Base-by-base conservation (phyloP, 75 land plant genomes). In the Pseudotsuga menziesii region DNA sequence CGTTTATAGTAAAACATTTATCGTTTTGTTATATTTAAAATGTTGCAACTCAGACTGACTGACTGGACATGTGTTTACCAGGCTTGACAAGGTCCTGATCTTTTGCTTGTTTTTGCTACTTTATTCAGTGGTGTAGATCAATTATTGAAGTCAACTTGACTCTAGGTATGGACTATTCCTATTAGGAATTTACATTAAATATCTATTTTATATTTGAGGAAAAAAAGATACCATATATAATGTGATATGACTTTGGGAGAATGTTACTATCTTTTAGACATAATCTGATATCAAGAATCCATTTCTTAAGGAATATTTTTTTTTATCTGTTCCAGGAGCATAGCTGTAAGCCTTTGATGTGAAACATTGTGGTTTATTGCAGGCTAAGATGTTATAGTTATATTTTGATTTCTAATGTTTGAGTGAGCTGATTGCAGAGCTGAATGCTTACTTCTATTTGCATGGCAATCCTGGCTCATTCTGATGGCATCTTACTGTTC, bases 111-210 rank as follows among this genome's bases (percentile, higher is more conserved):
- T 69, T 69, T 3, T 69, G 36, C 44, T 36, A 69, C 39, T 39
- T 69, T 69, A 69, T 69, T 69, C 72, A 16, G 3, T 69, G 72
- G 72, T 39, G 44, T 69, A 25, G 26, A 39, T 69, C 72, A 19
- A 32, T 69, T 69, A 44, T 69, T 22, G 39, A 61, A 61, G 52
- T 20, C 44, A 29, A 69, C 20, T 19, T 69, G 22, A 35, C 39
- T 20, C 8, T 69, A 69, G 72, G 72, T 69, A 69, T 69, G 72
- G 39, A 36, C 39, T 69, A 36, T 44, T 69, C 72, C 22, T 69
- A 20, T 69, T 19, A 44, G 11, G 48, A 36, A 19, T 39, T 44
- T 39, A 20, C 39, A 7, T 69, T 32, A 6, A 39, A 39, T 4
- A 44, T 44, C 72, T 69, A 20, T 41, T 69, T 39, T 32, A 69